Evolutionary conservation across 2,329 filamentous ascomycete species (phyloP), one percentile per base, ranked within the genome.

Genomic region (Aspergillus caelatus): DNA sequence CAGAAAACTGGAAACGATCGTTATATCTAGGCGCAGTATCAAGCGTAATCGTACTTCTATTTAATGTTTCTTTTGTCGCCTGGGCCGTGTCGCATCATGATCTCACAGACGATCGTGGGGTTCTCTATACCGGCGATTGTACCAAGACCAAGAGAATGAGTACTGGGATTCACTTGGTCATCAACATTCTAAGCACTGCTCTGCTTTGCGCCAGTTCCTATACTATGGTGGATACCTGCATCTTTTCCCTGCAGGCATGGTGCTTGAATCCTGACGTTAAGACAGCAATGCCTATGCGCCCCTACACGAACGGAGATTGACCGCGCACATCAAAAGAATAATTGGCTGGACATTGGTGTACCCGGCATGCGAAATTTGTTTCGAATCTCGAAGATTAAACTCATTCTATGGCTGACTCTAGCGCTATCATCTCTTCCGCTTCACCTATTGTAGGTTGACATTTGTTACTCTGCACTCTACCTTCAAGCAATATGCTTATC

Each of bases 131-230:
- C n/a, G 63, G 60, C 11, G 23, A 58, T 8, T 65, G 63, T 30
- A 50, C 28, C 12, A 54, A 19, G 12, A 54, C 39, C 1, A 39
- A 59, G 32, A 39, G 36, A 12, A 8, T 56, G 12, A 61, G 46
- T 21, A 50, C 32, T 5, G 64, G 50, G 0, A 34, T 65, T 4
- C 63, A 65, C 32, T 43, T 63, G 19, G 19, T 60, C 3, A 65
- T 65, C n/a, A 65, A 65, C n/a, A 53, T 63, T 16, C 43, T 65
- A 11, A 48, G 57, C 12, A 63, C 63, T 11, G 36, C 23, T 39
- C 23, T 65, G 11, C 28, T 65, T 4, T 43, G 58, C 4, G 61
- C 63, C 1, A 65, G 63, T 28, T 58, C 63, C 11, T 63, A 52
- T 54, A 21, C 39, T 11, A 61, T 65, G 63, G 62, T 61, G 56